Base-by-base conservation (phyloP, 2,329 filamentous ascomycete species). In the Neofusicoccum ribis region DNA sequence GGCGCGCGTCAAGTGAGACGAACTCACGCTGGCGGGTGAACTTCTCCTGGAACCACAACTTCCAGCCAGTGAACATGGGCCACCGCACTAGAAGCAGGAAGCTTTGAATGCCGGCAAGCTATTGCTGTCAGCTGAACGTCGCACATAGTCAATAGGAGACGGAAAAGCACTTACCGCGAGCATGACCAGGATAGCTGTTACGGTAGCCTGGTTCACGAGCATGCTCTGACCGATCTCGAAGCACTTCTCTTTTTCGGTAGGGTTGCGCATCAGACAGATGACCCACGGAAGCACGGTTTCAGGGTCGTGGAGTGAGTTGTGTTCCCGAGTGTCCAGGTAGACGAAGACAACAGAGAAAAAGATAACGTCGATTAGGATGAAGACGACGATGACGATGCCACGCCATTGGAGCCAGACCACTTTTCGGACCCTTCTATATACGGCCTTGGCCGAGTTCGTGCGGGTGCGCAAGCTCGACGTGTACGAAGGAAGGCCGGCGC, bases 281-380 rank as follows among this genome's bases (percentile, higher is more conserved):
- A 96, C 76, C 91, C 92, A 98, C 3, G 84, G 82, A 41, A 78
- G 67, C 2, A 89, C 86, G 31, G 86, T 84, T 7, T 77, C 67
- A 62, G 89, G 72, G 41, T 87, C 83, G 44, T 85, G 83, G 20
- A 85, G 78, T 3, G 85, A 84, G 61, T 79, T 71, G 8, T 86
- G 80, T 12, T 91, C 85, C 23, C 90, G 85, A 1, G 71, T 69
- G 70, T 89, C 89, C 73, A 97, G 86, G 74, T 92, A 91, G 56
- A 98, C 89, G 74, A 98, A 98, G 63, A 97, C 86, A 51, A 97
- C 83, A 1, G 93, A 89, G 78, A 98, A 97, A 83, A 97, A 97
- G 72, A 97, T 88, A 68, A 98, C 92, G 75, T 98, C 93, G 66
- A 88, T 86, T 65, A 97, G 86, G 70, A 98, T 96, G 74, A 97